phyloP scores from a whole-genome alignment of 345 rosid genomes.

The Atalantia buxifolia region DNA sequence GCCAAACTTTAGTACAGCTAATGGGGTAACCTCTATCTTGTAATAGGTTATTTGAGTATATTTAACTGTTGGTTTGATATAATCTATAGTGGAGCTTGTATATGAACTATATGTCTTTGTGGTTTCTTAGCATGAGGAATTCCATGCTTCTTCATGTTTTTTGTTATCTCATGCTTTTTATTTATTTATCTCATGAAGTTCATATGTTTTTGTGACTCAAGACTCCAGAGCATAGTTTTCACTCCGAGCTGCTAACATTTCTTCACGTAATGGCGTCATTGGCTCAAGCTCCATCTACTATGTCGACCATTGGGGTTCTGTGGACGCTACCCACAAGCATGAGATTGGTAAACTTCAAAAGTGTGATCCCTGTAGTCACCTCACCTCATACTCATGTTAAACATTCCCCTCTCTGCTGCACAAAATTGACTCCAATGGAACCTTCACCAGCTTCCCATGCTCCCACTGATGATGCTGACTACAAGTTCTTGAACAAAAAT shows the following conservation, averaged over 20 bases:
- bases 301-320: conserved; percentile 20
- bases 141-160: not conserved
- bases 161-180: not conserved
- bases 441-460: conserved; percentile 48
- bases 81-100: not conserved
- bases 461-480: conserved; percentile 40
- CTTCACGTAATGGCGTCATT: conserved; percentile 48
- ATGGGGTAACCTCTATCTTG: not conserved
- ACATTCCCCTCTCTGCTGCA: conserved; percentile 36
- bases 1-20: not conserved
- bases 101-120: not conserved
- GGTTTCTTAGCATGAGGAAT: not conserved
- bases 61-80: not conserved
- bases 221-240: not conserved
- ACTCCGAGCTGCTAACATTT: conserved; percentile 14
- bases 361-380: conserved; percentile 5
- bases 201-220: conserved; percentile 6
- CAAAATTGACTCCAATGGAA: conserved; percentile 63
- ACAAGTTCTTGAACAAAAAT: conserved; percentile 42
- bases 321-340: conserved; percentile 26
- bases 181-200: not conserved
- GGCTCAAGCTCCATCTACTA: conserved; percentile 32
- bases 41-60: not conserved
- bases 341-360: conserved; percentile 26
- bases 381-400: conserved; percentile 17